Conservation (phyloP, 176 grass and related monocot genomes). For the Chrysopogon serrulatus region DNA sequence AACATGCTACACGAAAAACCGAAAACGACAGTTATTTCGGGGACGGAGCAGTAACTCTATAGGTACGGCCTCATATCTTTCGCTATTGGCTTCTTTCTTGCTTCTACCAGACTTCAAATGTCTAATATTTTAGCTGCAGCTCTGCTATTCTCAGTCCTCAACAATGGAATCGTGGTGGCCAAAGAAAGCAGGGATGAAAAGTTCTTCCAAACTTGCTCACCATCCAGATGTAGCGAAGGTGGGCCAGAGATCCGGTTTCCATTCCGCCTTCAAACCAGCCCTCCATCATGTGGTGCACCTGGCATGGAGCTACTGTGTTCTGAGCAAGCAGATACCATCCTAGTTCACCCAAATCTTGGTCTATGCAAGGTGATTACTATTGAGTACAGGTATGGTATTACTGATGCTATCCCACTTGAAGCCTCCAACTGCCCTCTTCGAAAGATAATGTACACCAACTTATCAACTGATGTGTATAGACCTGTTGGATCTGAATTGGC, state of each 20-base stretch:
- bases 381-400: fast-evolving
- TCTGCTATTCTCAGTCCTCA: conserved; percentile 4
- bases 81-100: background rate
- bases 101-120: conserved; percentile 12
- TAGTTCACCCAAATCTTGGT: conserved; percentile 33
- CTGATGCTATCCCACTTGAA: conserved; percentile 25
- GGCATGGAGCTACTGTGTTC: conserved; percentile 54
- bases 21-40: no score
- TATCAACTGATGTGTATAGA: conserved; percentile 24
- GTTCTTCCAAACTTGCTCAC: conserved; percentile 22
- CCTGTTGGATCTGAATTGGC: background rate
- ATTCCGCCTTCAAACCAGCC: conserved; percentile 19
- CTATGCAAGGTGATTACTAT: conserved; percentile 34
- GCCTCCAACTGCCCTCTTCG: conserved; percentile 33
- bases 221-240: background rate
- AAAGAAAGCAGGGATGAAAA: conserved; percentile 7
- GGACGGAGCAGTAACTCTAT: no score
- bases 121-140: background rate
- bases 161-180: background rate
- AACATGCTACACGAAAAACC: no score
- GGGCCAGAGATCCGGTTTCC: conserved; percentile 43
- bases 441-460: conserved; percentile 24
- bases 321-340: conserved; percentile 13
- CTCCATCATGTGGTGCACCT: conserved; percentile 6
- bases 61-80: no score